These are phyloP conservation scores for Heritiera fomes DNA, from an alignment of 345 rosid genomes.

Conservation along the genomic window DNA sequence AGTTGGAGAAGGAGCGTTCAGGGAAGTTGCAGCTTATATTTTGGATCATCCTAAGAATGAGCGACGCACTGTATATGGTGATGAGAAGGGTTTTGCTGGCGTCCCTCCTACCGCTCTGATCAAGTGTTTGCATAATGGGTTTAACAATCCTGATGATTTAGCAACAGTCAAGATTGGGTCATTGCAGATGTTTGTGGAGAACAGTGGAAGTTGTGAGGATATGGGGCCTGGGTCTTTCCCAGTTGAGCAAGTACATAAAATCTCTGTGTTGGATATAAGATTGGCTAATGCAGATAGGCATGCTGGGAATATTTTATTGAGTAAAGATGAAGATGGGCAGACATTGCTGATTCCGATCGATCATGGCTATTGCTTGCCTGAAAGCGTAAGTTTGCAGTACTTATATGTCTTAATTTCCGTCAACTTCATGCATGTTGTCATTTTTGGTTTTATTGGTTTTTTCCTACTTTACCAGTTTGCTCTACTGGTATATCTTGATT, in stretches of 20 bases:
- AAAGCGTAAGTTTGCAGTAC: conserved; percentile 49
- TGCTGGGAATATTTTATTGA: conserved; percentile 77
- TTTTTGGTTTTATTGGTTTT: not conserved
- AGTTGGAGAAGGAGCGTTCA: conserved; percentile 81
- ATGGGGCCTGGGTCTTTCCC: conserved; percentile 80
- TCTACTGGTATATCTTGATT: no score
- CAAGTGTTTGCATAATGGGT: conserved; percentile 69
- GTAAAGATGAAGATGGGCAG: conserved; percentile 48
- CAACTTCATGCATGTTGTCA: conserved; percentile 1
- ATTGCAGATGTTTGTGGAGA: conserved; percentile 75
- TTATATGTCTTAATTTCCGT: not conserved
- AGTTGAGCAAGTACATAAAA: conserved; percentile 78
- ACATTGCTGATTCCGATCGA: conserved; percentile 69
- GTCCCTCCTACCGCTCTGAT: conserved; percentile 83
- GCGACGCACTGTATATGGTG: conserved; percentile 25
- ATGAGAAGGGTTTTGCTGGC: conserved; percentile 70
- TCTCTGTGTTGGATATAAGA: conserved; percentile 83
- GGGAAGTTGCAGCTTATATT: conserved; percentile 88
- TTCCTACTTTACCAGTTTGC: conserved; percentile 25
- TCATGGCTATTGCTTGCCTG: conserved; percentile 95
- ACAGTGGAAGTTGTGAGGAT: conserved; percentile 84
- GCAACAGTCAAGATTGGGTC: conserved; percentile 65
- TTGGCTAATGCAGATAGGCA: conserved; percentile 90
- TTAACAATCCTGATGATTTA: conserved; percentile 59
- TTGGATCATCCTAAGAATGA: conserved; percentile 70